phyloP scores from a whole-genome alignment of 2,329 filamentous ascomycete species.

The Aspergillus ibericus region DNA sequence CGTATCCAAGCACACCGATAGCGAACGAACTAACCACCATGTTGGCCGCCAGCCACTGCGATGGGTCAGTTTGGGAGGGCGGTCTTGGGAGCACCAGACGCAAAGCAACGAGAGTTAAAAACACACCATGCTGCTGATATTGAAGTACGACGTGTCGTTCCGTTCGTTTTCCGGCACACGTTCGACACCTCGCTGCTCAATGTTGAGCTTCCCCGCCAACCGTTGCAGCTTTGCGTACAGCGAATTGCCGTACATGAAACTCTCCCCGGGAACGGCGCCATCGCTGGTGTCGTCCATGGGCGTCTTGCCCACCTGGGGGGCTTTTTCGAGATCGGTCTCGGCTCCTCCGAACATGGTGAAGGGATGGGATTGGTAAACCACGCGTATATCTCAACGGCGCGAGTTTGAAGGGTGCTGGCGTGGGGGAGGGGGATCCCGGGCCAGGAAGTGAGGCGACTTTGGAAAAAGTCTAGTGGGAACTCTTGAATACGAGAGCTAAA shows the following conservation, averaged over 20 bases:
- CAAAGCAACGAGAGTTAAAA: slow-evolving; percentile 14
- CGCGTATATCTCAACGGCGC: slow-evolving; percentile 9
- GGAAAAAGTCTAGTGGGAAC: slow-evolving; percentile 1
- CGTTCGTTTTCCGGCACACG: slow-evolving; percentile 70
- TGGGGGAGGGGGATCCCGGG: slow-evolving; percentile 7
- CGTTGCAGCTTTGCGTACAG: slow-evolving; percentile 61
- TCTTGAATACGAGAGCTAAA: slow-evolving; percentile 20
- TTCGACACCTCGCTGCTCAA: slow-evolving; percentile 76
- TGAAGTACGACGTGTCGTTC: slow-evolving; percentile 63
- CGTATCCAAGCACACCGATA: slow-evolving; percentile 68
- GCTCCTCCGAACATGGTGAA: slow-evolving; percentile 21
- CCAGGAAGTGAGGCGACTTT: slow-evolving; percentile 17
- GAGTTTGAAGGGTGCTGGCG: slow-evolving; percentile 1
- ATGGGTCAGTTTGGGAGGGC: slow-evolving; percentile 25
- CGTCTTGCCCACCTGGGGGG: slow-evolving; percentile 28
- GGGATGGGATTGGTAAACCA: background rate
- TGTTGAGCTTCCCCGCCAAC: slow-evolving; percentile 63
- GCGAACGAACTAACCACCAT: slow-evolving; percentile 76
- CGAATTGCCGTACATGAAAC: slow-evolving; percentile 57
- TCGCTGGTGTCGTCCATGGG: slow-evolving; percentile 38
- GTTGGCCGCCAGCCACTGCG: slow-evolving; percentile 73
- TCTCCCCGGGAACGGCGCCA: slow-evolving; percentile 58
- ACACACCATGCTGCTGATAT: slow-evolving; percentile 70
- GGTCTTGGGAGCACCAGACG: slow-evolving; percentile 10
- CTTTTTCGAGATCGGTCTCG: slow-evolving; percentile 36